phyloP scores from a whole-genome alignment of 1,139 yeast species.

The Taiozyma sp. region DNA sequence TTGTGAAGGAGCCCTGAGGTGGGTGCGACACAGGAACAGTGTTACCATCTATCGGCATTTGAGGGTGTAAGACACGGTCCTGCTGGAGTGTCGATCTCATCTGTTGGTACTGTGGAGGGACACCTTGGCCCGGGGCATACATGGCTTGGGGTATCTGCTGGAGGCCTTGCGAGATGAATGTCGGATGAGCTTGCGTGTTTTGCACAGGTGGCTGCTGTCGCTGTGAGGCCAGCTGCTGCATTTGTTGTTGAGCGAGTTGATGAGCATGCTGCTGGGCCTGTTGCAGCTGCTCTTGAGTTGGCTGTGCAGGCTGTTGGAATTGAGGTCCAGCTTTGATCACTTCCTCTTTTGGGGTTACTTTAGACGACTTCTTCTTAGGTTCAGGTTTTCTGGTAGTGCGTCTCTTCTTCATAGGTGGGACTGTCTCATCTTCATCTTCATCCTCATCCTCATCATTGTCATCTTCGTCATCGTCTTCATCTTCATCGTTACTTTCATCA shows the following conservation, averaged over 20 bases:
- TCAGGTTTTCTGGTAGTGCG: conserved; percentile 2
- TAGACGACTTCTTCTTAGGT: not conserved
- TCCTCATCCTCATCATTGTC: conserved; percentile 22
- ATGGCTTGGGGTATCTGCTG: conserved; percentile 3
- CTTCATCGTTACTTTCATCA: conserved; percentile 23
- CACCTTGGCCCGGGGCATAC: not conserved
- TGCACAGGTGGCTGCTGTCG: conserved; percentile 4
- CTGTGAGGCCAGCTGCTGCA: conserved; percentile 2
- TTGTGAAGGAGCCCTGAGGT: conserved; percentile 2
- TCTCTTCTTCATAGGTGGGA: conserved; percentile 11
- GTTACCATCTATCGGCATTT: not conserved
- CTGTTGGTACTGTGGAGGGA: conserved; percentile 4
- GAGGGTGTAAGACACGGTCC: not conserved
- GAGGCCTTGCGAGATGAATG: not conserved
- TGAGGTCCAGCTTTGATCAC: not conserved
- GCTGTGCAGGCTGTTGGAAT: conserved; percentile 3
- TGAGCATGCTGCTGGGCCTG: conserved; percentile 3
- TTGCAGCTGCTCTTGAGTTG: conserved; percentile 2
- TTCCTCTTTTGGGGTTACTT: not conserved
- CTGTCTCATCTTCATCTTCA: conserved; percentile 6
- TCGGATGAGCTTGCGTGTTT: conserved; percentile 3
- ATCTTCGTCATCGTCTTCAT: conserved; percentile 24
- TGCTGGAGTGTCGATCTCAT: conserved; percentile 1
- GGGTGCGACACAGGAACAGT: conserved; percentile 2
- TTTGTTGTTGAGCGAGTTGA: not conserved